Evolutionary conservation across 345 rosid genomes (phyloP), one percentile per base, ranked within the genome.

Genomic region (Eucalyptus regnans): DNA sequence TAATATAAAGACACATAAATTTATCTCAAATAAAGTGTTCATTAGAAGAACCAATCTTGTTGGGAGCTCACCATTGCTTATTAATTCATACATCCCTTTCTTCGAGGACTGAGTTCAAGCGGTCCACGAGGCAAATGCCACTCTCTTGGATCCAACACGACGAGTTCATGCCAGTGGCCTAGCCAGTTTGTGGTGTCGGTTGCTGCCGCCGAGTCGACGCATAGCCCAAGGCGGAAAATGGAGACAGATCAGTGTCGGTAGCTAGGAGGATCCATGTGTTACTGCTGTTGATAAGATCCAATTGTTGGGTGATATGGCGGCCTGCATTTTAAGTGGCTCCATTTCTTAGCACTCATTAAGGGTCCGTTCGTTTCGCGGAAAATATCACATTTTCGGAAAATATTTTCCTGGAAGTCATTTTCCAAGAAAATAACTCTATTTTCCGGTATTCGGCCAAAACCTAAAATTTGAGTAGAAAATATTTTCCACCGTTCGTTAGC

Each of bases 221-320:
- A 33, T 27, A 90, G 80, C 41, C 66, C 91, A 6, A 37, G 92
- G 49, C 91, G 93, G 87, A 84, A 92, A 54, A 94, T 95, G 97
- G 96, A 95, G 88, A 94, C 95, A 6, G 97, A 94, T 90, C 95
- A 94, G 90, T 92, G 94, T 88, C 93, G 96, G 96, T 94, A 92
- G 91, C 20, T 23, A 68, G 68, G 37, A 49, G 86, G 48, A 48
- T 29, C 16, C 54, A 5, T 14, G 49, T 7, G 54, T 6, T 8
- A 27, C 18, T 25, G 86, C 4, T 5, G 33, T 29, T 62, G 68
- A 62, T 62, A 29, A 62, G 68, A 62, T 62, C 33, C 33, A 18
- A 3, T 25, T 58, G 64, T 12, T 5, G 31, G 71, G 17, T 29
- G 17, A 62, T 13, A 29, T 29, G 37, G 9, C 7, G 71, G 17